These are phyloP conservation scores for Cynanchum wilfordii DNA, from an alignment of 257 asterid species.

Conservation along the genomic window DNA sequence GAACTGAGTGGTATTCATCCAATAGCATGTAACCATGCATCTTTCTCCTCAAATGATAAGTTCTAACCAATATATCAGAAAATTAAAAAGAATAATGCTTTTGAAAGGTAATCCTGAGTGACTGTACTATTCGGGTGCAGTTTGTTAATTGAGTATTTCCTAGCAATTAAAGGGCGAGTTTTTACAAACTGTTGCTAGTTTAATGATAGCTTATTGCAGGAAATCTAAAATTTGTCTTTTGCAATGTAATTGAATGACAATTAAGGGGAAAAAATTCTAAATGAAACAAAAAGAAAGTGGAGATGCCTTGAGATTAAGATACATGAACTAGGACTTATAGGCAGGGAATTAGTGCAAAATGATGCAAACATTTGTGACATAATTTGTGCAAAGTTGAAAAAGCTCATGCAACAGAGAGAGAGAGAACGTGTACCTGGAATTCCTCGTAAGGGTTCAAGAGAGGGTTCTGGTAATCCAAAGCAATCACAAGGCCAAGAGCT, in stretches of 20 bases:
- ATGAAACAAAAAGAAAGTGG: background rate
- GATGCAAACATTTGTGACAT: background rate
- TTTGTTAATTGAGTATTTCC: background rate
- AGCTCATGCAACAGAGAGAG: constrained; percentile 4
- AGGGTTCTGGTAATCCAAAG: constrained; percentile 81
- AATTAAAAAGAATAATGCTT: background rate
- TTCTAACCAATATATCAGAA: background rate
- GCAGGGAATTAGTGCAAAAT: background rate
- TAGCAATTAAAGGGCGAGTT: background rate
- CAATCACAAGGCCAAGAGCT: constrained; percentile 82
- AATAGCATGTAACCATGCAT: background rate
- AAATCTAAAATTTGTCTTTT: too few relatives aligned
- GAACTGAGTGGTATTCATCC: background rate
- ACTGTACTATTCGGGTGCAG: background rate
- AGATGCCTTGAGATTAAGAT: background rate
- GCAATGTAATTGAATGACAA: background rate
- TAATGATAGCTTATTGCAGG: too few relatives aligned
- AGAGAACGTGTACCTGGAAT: constrained; percentile 64
- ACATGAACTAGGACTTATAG: background rate
- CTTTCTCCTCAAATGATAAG: background rate
- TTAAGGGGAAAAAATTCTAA: background rate
- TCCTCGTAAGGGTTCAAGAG: constrained; percentile 92
- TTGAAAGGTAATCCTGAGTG: background rate
- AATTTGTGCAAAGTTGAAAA: background rate
- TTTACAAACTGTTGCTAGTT: background rate